phyloP scores from a whole-genome alignment of 768 basidiomycete species.

The Boletus bicolor region DNA sequence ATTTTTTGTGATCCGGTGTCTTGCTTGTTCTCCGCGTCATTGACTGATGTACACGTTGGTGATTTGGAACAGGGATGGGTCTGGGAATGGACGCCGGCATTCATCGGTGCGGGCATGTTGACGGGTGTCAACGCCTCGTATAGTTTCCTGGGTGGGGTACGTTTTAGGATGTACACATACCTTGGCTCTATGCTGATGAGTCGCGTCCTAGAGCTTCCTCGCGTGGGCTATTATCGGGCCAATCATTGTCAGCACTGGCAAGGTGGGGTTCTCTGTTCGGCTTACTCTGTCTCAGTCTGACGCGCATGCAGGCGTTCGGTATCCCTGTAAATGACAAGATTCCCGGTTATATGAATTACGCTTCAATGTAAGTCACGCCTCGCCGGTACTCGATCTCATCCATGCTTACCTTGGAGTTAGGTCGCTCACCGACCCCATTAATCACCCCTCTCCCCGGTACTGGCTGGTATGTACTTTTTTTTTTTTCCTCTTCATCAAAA shows the following conservation, averaged over 20 bases:
- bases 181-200: neutral
- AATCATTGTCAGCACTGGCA: slow-evolving; percentile 47
- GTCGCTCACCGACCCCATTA: slow-evolving; percentile 45
- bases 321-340: slow-evolving; percentile 6
- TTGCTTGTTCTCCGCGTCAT: neutral
- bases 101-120: slow-evolving; percentile 59
- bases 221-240: slow-evolving; percentile 65
- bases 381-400: neutral
- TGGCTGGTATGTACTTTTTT: slow-evolving; percentile 38
- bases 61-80: slow-evolving; percentile 24
- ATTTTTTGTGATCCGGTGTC: neutral
- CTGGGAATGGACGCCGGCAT: slow-evolving; percentile 45
- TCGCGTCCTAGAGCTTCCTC: slow-evolving; percentile 42
- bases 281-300: neutral
- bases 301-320: slow-evolving; percentile 15
- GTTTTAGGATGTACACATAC: slow-evolving; percentile 11
- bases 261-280: neutral
- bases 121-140: slow-evolving; percentile 54
- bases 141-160: slow-evolving; percentile 46
- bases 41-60: slow-evolving; percentile 16
- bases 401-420: slow-evolving; percentile 2
- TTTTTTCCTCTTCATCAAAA: neutral
- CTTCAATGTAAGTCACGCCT: slow-evolving; percentile 11
- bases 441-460: slow-evolving; percentile 51
- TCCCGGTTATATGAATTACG: slow-evolving; percentile 27